Conservation (phyloP, 306 rosid species). For the Medicago lupulina region DNA sequence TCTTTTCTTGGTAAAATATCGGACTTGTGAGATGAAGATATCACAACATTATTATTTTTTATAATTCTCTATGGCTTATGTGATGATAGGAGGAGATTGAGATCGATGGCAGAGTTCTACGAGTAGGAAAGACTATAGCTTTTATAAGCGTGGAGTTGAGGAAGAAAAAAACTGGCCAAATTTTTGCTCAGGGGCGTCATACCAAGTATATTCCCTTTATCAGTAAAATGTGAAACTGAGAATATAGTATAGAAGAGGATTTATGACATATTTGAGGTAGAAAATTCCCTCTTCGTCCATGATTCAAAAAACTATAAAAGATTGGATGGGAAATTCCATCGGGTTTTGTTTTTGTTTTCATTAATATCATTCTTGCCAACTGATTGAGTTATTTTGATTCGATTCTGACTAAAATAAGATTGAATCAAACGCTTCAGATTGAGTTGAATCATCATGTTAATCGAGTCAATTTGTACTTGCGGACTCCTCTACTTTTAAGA, state of each 20-base stretch:
- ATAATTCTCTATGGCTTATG: background rate
- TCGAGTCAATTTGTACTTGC: too few relatives aligned
- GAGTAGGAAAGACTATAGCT: slow-evolving; percentile 74
- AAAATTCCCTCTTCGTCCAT: background rate
- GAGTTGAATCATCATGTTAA: too few relatives aligned
- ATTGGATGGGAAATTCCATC: background rate
- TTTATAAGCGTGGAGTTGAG: slow-evolving; percentile 75
- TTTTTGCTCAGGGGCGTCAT: slow-evolving; percentile 89
- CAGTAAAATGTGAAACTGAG: slow-evolving; percentile 59
- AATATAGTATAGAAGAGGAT: background rate
- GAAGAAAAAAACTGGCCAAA: slow-evolving; percentile 70
- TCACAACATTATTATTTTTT: background rate
- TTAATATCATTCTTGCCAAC: background rate
- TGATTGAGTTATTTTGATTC: too few relatives aligned
- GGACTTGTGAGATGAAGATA: background rate
- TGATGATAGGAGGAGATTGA: slow-evolving; percentile 70
- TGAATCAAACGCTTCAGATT: too few relatives aligned
- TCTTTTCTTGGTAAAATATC: background rate
- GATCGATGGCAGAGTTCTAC: slow-evolving; percentile 63
- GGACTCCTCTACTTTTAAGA: too few relatives aligned
- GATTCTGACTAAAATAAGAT: too few relatives aligned
- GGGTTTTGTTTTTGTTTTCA: background rate
- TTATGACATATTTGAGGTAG: background rate
- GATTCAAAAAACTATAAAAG: background rate
- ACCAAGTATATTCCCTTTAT: slow-evolving; percentile 63